Evolutionary conservation across 306 rosid species (phyloP), one percentile per base, ranked within the genome.

Genomic region (Heteromeles arbutifolia): DNA sequence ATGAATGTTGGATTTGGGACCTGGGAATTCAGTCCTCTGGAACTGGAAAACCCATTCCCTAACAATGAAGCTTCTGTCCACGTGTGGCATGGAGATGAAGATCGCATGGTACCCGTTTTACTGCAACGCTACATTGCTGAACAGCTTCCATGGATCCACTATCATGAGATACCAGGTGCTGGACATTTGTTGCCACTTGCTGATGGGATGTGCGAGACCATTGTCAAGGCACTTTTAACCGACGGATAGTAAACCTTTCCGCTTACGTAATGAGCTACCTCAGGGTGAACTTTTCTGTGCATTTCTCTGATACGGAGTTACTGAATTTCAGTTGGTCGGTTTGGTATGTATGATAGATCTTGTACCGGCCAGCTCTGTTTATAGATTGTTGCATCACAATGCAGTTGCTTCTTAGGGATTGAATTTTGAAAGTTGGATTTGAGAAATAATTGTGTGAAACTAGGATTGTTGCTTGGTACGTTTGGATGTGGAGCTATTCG

Each of bases 31-130:
- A 84, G 87, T 72, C 98, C 97, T 53, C 9, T 89, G 11, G 86
- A 87, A 69, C 85, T 92, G 77, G 88, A 82, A 84, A 94, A 90
- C 59, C 98, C 97, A 22, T 94, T 90, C 78, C 92, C 88, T 34
- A 82, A 65, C 50, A 86, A 82, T 26, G 96, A 90, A 81, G 94
- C 87, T 57, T 85, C 88, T 1, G 90, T 91, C 61, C 97, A 94
- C 82, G 26, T 94, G 74, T 94, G 97, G 97, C 98, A 94, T 1
- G 98, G 98, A 61, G 96, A 87, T 24, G 90, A 94, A 0, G 98
- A 94, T 84, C 0, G 19, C 65, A 2, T 91, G 25, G 95, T 87
- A 57, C 93, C 92, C 25, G 90, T 81, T 64, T 78, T 72, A 8
- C 65, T 83, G 62, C 91, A 90, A 65, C 84, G 92, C 48, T 76